phyloP scores from a whole-genome alignment of 139 green algal genomes.

The Eudorina sp. region DNA sequence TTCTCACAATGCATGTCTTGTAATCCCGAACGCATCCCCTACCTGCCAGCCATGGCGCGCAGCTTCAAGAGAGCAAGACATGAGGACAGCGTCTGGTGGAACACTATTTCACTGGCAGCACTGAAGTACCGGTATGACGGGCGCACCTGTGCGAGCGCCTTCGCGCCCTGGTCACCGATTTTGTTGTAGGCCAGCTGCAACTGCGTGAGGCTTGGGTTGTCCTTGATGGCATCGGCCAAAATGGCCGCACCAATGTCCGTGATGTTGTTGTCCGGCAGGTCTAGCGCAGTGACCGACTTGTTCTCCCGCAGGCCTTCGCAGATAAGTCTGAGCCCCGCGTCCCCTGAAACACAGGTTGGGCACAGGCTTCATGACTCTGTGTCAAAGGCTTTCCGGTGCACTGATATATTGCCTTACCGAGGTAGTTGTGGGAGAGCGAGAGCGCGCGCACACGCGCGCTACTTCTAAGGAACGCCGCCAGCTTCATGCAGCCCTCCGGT shows the following conservation, averaged over 20 bases:
- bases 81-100: no score
- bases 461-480: slow-evolving; percentile 59
- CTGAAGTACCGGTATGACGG: no score
- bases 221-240: slow-evolving; percentile 57
- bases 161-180: slow-evolving; percentile 61
- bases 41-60: no score
- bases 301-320: slow-evolving; percentile 60
- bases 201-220: slow-evolving; percentile 61
- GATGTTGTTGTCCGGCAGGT: slow-evolving; percentile 72
- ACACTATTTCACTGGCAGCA: no score
- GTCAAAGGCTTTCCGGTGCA: not conserved
- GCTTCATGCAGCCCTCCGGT: slow-evolving; percentile 64
- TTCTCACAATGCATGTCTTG: no score
- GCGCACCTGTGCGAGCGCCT: slow-evolving; percentile 61
- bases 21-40: no score
- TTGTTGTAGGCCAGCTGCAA: slow-evolving; percentile 70
- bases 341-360: slow-evolving; percentile 41
- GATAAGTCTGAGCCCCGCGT: slow-evolving; percentile 61
- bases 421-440: slow-evolving; percentile 68
- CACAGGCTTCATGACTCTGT: not conserved
- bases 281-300: slow-evolving; percentile 63
- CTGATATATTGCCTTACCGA: slow-evolving; percentile 43
- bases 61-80: no score
- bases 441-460: slow-evolving; percentile 59
- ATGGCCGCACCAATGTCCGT: slow-evolving; percentile 45